phyloP scores from a whole-genome alignment of 2,329 filamentous ascomycete species.

The Cercospora janseana region DNA sequence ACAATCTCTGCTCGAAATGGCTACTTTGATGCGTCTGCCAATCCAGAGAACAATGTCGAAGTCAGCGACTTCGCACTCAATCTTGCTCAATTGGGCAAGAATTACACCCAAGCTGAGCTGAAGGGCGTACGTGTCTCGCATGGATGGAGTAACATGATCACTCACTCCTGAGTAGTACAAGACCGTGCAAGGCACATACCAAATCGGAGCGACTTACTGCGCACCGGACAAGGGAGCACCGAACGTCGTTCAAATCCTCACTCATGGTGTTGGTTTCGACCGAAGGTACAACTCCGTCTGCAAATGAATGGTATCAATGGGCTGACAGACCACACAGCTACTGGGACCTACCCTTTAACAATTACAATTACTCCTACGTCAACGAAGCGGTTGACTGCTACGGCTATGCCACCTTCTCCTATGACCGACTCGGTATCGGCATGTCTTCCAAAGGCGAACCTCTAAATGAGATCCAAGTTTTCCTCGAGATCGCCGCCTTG shows the following conservation, averaged over 20 bases:
- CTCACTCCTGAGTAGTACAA: constrained; percentile 41
- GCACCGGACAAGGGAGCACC: constrained; percentile 48
- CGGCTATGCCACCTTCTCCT: constrained; percentile 60
- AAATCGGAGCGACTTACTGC: constrained; percentile 62
- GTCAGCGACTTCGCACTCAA: constrained; percentile 57
- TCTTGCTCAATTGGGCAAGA: constrained; percentile 50
- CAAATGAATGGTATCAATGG: constrained; percentile 32
- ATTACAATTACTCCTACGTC: constrained; percentile 63
- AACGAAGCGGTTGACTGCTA: constrained; percentile 53
- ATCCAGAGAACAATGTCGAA: constrained; percentile 52
- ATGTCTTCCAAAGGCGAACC: constrained; percentile 59
- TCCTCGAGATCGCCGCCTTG: constrained; percentile 59
- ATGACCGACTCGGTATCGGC: constrained; percentile 62
- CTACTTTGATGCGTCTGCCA: constrained; percentile 52
- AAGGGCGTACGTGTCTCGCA: constrained; percentile 41
- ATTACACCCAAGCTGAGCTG: constrained; percentile 49
- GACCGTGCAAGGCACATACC: constrained; percentile 54
- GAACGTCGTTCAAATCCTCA: constrained; percentile 50
- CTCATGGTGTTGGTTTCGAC: constrained; percentile 56
- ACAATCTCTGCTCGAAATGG: constrained; percentile 55
- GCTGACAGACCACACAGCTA: constrained; percentile 54
- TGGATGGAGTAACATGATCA: background rate
- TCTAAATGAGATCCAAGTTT: constrained; percentile 58
- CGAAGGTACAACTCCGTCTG: constrained; percentile 39
- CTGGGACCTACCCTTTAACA: constrained; percentile 58